A percentile compares a stretch with the other conserved stretches of the same genome.
Evolutionary conservation across 2,329 filamentous ascomycete species (phyloP).

Genomic region (Talaromyces sp.): DNA sequence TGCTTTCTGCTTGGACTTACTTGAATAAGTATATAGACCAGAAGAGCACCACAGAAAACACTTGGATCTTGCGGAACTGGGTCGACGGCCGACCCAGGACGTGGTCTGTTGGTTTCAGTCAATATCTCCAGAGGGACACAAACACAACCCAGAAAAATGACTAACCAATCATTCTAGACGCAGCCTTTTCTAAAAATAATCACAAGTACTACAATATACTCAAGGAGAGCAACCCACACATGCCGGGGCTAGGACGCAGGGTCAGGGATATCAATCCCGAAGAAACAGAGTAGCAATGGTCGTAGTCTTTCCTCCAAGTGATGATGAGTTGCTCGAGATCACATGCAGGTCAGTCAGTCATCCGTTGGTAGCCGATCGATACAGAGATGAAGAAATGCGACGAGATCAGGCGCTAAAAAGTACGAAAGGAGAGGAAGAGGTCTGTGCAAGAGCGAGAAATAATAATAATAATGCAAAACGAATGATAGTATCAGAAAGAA

Average conservation of each 20-base stretch:
- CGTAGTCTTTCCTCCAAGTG: neutral
- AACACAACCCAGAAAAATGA: neutral
- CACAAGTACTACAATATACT: neutral
- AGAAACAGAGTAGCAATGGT: neutral
- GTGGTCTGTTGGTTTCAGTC: conserved; percentile 56
- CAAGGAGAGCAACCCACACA: neutral
- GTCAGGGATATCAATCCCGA: neutral
- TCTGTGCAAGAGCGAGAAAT: neutral
- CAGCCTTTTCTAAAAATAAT: neutral
- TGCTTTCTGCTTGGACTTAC: conserved; percentile 40
- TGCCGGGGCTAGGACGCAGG: neutral
- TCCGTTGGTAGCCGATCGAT: neutral
- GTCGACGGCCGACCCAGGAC: conserved; percentile 84
- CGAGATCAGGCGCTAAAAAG: neutral
- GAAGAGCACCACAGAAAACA: conserved; percentile 82
- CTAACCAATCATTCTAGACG: neutral
- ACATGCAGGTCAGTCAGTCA: neutral
- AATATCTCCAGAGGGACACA: neutral
- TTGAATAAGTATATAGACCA: conserved; percentile 81
- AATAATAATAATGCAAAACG: neutral
- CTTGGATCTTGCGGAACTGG: conserved; percentile 86
- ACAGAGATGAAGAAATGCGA: neutral
- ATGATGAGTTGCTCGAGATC: neutral
- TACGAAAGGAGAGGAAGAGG: neutral
- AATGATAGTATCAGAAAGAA: neutral